Base-by-base conservation (phyloP, 805 yeast genomes). In the Starmera pachycereana region DNA sequence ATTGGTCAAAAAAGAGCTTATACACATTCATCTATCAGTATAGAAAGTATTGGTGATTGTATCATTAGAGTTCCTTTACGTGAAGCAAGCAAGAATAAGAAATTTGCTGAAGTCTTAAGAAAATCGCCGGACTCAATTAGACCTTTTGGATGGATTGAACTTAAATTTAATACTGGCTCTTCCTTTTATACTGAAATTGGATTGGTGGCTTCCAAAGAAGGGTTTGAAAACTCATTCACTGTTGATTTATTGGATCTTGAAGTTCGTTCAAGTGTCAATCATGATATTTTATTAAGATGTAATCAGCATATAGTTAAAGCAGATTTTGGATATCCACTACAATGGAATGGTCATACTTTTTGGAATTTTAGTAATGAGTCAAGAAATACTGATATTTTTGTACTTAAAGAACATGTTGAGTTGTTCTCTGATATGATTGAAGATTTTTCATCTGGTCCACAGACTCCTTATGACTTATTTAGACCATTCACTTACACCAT, bases 121-220 rank as follows among this genome's bases (percentile, higher is more conserved):
- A 60, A 59, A 14, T 51, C 58, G 5, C 57, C 61, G n/a, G 61
- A 60, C 39, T 49, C 60, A 6, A 54, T 66, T 2, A 65, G 92
- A 37, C 82, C 95, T 1, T 92, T 82, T 63, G 97, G 96, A 0
- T 92, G 98, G 98, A 44, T 92, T 4, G 97, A 90, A 51, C 40
- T 87, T 14, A 80, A 78, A 44, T 60, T 79, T 33, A 68, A 67
- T 3, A 62, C 65, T 13, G 76, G 71, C 0, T 72, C 95, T 0
- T 65, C 66, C 0, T 51, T 81, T 1, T 52, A 66, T 3, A 56
- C 65, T 11, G 64, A 61, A 13, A 60, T 72, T 1, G 75, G 82
- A 0, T 67, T 75, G 44, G 60, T 76, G 8, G 75, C 92, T 1
- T 62, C 72, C 0, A 60, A 59, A 3, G 52, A 63, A 2, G 82